A percentile compares a stretch with the other conserved stretches of the same genome.
Conservation (phyloP, 1,284 basidiomycete genomes). For the Thecaphora thlaspeos region DNA sequence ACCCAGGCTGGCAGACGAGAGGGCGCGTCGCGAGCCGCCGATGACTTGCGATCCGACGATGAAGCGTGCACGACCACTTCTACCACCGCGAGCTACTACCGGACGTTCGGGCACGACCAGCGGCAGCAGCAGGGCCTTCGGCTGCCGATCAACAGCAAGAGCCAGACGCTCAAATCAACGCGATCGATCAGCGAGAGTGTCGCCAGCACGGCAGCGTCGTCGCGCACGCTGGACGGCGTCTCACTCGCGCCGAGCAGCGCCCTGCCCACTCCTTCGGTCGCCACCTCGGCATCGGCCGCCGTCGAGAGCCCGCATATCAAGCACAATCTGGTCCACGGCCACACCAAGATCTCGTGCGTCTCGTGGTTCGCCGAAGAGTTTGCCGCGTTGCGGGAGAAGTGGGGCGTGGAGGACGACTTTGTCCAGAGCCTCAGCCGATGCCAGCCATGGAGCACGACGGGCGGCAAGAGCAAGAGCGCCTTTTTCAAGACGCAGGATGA, state of each 20-base stretch:
- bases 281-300: not conserved
- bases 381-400: conserved; percentile 37
- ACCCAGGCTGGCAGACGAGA: not conserved
- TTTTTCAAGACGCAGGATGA: conserved; percentile 49
- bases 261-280: not conserved
- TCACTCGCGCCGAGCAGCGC: not conserved
- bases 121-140: not conserved
- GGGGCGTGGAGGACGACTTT: conserved; percentile 46
- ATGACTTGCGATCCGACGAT: too few relatives aligned
- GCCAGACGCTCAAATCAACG: not conserved
- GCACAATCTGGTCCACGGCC: conserved; percentile 41
- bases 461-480: conserved; percentile 45
- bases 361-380: conserved; percentile 54
- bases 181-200: not conserved
- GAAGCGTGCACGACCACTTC: too few relatives aligned
- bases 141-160: too few relatives aligned
- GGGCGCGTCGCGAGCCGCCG: too few relatives aligned
- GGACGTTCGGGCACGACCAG: not conserved
- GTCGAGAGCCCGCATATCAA: conserved; percentile 48
- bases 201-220: not conserved
- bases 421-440: conserved; percentile 42
- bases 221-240: not conserved
- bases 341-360: conserved; percentile 48
- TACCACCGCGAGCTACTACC: not conserved
- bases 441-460: conserved; percentile 35